Evolutionary conservation across 371 early-diverging fungal species (phyloP).

Genomic region (Nematocida displodere): DNA sequence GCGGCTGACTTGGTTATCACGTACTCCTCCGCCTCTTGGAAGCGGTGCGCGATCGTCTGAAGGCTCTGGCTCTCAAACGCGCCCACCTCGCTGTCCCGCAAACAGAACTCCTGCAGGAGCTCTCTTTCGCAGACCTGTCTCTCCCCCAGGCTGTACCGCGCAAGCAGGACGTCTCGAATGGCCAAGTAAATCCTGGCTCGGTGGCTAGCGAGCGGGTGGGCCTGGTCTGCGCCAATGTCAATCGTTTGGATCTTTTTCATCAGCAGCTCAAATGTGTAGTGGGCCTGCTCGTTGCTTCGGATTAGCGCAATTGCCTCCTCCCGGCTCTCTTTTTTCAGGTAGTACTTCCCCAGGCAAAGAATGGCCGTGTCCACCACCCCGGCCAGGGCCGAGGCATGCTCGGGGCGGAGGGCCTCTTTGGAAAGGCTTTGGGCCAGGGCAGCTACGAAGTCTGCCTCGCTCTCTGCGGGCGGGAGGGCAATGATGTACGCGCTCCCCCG

Average conservation of each 20-base stretch:
- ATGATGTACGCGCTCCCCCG: constrained; percentile 33
- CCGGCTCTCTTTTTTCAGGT: background rate
- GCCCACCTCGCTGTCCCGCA: background rate
- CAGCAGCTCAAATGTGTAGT: background rate
- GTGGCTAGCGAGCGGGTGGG: background rate
- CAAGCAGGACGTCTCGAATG: constrained; percentile 31
- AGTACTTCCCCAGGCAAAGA: background rate
- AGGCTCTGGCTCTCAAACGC: too few relatives aligned
- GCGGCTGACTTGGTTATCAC: constrained; percentile 30
- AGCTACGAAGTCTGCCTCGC: background rate
- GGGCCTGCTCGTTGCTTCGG: background rate
- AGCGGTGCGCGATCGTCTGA: background rate
- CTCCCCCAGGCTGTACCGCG: background rate
- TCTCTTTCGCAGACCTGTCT: background rate
- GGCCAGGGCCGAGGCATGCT: background rate
- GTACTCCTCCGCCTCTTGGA: constrained; percentile 21
- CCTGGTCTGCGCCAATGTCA: background rate
- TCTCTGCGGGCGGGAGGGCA: background rate
- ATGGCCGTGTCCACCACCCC: background rate
- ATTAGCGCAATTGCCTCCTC: background rate
- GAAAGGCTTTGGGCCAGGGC: background rate
- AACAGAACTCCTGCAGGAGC: constrained; percentile 24
- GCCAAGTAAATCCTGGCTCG: constrained; percentile 4
- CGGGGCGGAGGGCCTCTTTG: background rate
- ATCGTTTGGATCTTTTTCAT: background rate